A percentile compares a stretch with the other conserved stretches of the same genome.
These are phyloP conservation scores for Helotiales sp. DNA, from an alignment of 2,329 filamentous ascomycete species.

Conservation along the genomic window DNA sequence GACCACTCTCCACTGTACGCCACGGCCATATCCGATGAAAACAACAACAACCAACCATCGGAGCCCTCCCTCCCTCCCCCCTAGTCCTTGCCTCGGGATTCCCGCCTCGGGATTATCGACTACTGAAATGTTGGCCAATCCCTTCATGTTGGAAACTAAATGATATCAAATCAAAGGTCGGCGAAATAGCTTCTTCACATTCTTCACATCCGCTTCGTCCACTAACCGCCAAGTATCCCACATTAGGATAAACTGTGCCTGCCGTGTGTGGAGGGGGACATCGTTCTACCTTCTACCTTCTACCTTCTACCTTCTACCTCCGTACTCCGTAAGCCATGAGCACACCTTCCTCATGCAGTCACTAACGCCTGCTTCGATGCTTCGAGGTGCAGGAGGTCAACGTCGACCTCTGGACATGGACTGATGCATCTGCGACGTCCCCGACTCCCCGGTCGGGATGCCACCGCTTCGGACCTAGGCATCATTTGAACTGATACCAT, in stretches of 20 bases:
- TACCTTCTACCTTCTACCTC: too few species aligned
- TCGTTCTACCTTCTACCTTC: too few species aligned
- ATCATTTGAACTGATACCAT: not conserved
- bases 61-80: not conserved
- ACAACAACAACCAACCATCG: not conserved
- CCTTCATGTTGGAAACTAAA: not conserved
- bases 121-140: not conserved
- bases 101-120: not conserved
- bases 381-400: too few species aligned
- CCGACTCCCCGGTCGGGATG: not conserved
- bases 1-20: too few species aligned
- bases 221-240: not conserved
- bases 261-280: not conserved
- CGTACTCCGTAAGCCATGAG: not conserved
- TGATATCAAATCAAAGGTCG: not conserved
- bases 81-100: not conserved
- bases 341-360: not conserved
- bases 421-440: not conserved
- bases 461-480: not conserved
- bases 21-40: not conserved
- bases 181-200: not conserved
- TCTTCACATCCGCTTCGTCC: not conserved
- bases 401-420: too few species aligned
- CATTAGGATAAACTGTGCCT: not conserved
- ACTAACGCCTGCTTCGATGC: not conserved